These are phyloP conservation scores for Agapanthus africanus DNA, from an alignment of 106 monocot species.

Conservation along the genomic window DNA sequence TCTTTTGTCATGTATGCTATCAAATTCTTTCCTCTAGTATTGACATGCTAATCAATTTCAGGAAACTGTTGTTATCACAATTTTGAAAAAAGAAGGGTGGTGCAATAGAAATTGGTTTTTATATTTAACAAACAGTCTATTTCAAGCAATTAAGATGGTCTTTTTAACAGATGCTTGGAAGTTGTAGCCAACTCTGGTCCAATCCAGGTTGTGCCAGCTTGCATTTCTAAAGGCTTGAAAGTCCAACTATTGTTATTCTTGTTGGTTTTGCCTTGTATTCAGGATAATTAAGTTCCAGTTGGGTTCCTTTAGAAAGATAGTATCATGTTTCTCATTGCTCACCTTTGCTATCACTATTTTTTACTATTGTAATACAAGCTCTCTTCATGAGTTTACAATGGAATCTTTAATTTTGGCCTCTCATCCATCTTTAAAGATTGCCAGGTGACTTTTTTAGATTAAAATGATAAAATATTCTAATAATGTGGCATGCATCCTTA, in stretches of 20 bases:
- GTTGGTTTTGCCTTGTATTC: not conserved
- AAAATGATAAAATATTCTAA: too few relatives aligned
- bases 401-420: too few relatives aligned
- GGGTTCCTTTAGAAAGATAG: not conserved
- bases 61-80: not conserved
- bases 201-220: not conserved
- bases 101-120: not conserved
- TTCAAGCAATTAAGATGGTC: conserved; percentile 2
- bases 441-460: too few relatives aligned
- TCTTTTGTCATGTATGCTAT: not conserved
- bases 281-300: not conserved
- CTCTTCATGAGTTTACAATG: too few relatives aligned
- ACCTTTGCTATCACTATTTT: too few relatives aligned
- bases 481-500: too few relatives aligned
- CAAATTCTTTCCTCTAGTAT: not conserved
- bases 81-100: not conserved
- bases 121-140: not conserved
- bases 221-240: not conserved
- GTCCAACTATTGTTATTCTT: not conserved
- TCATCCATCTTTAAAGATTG: too few relatives aligned
- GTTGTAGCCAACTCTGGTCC: not conserved
- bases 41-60: not conserved
- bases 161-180: not conserved
- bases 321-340: not conserved
- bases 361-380: not conserved